Conservation (phyloP, 78 protist species). For the Polysphondylium violaceum region DNA sequence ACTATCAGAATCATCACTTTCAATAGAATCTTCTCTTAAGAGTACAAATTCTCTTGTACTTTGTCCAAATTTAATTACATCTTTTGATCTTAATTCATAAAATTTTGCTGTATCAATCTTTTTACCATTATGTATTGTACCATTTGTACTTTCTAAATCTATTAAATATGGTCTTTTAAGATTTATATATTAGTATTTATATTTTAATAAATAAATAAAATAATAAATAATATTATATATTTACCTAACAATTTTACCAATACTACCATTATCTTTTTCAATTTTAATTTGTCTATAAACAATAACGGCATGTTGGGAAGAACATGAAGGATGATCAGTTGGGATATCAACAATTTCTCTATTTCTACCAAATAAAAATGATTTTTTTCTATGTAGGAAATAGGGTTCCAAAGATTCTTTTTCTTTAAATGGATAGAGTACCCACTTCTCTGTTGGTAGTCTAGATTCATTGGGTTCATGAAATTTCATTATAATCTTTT, state of each 20-base stretch:
- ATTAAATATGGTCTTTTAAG: conserved; percentile 86
- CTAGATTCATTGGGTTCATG: conserved; percentile 87
- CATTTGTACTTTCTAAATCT: conserved; percentile 93
- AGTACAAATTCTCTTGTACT: conserved; percentile 90
- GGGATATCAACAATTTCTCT: conserved; percentile 89
- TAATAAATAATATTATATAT: too few species aligned
- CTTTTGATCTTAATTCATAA: conserved; percentile 82
- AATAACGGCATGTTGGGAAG: conserved; percentile 95
- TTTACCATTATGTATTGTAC: conserved; percentile 86
- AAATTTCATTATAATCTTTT: conserved; percentile 79
- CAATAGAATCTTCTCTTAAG: conserved; percentile 69
- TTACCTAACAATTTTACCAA: conserved; percentile 21
- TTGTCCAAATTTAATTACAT: conserved; percentile 87
- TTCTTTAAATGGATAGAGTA: conserved; percentile 90
- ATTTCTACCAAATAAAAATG: conserved; percentile 89
- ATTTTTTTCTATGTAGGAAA: conserved; percentile 50
- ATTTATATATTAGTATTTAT: too few species aligned
- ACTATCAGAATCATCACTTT: background rate
- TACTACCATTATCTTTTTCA: conserved; percentile 16
- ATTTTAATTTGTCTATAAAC: conserved; percentile 47
- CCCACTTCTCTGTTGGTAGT: conserved; percentile 83
- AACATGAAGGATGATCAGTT: conserved; percentile 92
- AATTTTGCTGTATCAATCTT: conserved; percentile 77
- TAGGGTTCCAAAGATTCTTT: conserved; percentile 66
- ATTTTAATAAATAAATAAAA: background rate